Percentiles rank a stretch among this genome's conserved stretches.
Evolutionary conservation across 164 flowering plant species (phyloP).

Genomic region (Vitis rotundifolia): DNA sequence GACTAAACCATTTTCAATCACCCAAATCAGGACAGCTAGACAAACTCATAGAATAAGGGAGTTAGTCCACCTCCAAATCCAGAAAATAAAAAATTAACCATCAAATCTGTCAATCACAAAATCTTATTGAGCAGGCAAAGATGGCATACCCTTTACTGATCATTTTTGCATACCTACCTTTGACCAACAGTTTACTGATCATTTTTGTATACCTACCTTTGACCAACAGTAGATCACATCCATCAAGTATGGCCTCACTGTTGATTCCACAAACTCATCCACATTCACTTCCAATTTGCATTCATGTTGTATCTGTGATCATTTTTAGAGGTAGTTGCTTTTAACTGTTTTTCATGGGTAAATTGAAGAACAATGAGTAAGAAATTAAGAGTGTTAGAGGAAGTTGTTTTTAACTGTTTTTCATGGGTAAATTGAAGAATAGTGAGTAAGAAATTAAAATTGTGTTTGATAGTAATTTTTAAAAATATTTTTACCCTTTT

Average conservation of each 20-base stretch:
- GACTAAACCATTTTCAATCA: too few species aligned
- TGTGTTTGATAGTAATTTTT: background rate
- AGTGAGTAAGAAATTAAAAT: background rate
- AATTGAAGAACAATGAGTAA: too few species aligned
- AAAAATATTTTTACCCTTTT: too few species aligned
- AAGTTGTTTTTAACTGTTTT: background rate
- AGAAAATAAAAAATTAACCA: too few species aligned
- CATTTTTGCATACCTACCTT: constrained; percentile 34
- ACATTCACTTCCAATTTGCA: constrained; percentile 93
- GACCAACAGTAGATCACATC: constrained; percentile 99
- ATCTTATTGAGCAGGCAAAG: too few species aligned
- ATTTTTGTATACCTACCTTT: constrained; percentile 45
- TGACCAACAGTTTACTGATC: constrained; percentile 66
- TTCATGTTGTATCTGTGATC: constrained; percentile 86
- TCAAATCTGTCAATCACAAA: too few species aligned
- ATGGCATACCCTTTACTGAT: background rate
- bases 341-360: background rate
- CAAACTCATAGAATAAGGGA: too few species aligned
- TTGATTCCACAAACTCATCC: constrained; percentile 93
- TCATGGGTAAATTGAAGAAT: background rate
- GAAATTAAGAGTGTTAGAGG: background rate
- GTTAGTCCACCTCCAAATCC: too few species aligned
- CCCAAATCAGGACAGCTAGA: too few species aligned
- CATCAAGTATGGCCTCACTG: constrained; percentile 90
- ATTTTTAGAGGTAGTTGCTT: constrained; percentile 1